phyloP scores from a whole-genome alignment of 495 filamentous ascomycete species.

The Penicillium turbatum region DNA sequence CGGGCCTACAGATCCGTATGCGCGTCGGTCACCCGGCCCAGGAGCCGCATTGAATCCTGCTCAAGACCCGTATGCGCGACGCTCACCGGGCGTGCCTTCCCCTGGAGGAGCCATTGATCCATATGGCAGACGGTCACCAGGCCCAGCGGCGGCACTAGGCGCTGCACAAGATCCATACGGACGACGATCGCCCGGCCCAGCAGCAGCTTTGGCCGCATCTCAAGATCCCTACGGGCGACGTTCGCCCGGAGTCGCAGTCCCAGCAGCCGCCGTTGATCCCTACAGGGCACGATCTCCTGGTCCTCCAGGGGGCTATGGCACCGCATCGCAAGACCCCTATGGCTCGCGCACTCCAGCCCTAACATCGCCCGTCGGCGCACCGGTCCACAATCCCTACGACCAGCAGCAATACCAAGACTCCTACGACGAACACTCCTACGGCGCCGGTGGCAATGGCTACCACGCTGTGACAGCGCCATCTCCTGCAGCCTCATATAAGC shows the following conservation, averaged over 20 bases:
- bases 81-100: conserved; percentile 17
- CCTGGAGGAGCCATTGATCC: conserved; percentile 10
- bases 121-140: conserved; percentile 14
- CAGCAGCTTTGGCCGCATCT: conserved; percentile 4
- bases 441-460: conserved; percentile 13
- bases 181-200: conserved; percentile 21
- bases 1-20: conserved; percentile 18
- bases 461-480: conserved; percentile 20
- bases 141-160: conserved; percentile 13
- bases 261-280: conserved; percentile 5
- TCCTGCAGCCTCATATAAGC: conserved; percentile 26
- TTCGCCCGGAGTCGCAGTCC: conserved; percentile 16
- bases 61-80: conserved; percentile 22
- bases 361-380: conserved; percentile 18
- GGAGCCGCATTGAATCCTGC: conserved; percentile 10
- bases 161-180: conserved; percentile 22
- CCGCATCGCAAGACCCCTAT: conserved; percentile 14
- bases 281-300: conserved; percentile 10
- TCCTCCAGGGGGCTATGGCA: not conserved
- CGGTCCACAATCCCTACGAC: conserved; percentile 23
- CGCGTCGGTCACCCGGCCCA: conserved; percentile 19
- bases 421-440: conserved; percentile 6
- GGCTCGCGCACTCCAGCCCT: conserved; percentile 20
- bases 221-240: conserved; percentile 16
- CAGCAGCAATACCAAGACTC: conserved; percentile 27